Percentiles rank a stretch among this genome's conserved stretches.
These are phyloP conservation scores for Postia placenta DNA, from an alignment of 768 basidiomycete species.

Conservation along the genomic window DNA sequence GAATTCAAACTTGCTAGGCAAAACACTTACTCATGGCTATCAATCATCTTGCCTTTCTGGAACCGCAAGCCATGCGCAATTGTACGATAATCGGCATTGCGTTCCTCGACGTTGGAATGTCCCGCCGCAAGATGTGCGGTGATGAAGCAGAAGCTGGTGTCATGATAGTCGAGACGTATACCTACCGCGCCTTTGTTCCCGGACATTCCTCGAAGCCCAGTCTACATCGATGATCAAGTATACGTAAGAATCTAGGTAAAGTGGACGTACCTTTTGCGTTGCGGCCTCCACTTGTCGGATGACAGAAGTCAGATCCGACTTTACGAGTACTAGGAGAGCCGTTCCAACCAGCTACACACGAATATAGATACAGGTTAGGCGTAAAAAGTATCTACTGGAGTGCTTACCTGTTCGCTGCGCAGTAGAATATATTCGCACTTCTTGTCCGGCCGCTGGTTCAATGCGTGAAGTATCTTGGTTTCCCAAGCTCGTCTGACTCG, in stretches of 20 bases:
- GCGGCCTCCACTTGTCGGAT: conserved; percentile 92
- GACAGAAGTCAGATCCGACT: conserved; percentile 64
- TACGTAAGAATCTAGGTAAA: neutral
- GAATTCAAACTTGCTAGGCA: neutral
- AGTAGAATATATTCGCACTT: conserved; percentile 76
- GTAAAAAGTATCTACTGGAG: neutral
- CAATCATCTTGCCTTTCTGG: conserved; percentile 81
- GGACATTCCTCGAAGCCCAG: conserved; percentile 88
- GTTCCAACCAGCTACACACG: conserved; percentile 82
- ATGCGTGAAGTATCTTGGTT: conserved; percentile 66
- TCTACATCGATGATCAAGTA: conserved; percentile 34
- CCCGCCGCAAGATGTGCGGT: conserved; percentile 98
- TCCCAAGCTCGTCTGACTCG: conserved; percentile 78
- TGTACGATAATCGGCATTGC: conserved; percentile 89
- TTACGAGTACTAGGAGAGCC: conserved; percentile 81
- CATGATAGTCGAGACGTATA: conserved; percentile 86
- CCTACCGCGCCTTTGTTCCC: conserved; percentile 97
- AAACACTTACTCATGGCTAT: conserved; percentile 76
- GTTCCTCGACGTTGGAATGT: conserved; percentile 81
- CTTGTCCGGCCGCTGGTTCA: conserved; percentile 65
- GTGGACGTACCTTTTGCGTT: conserved; percentile 73
- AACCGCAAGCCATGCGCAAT: conserved; percentile 83
- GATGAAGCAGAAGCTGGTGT: conserved; percentile 90
- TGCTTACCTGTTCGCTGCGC: conserved; percentile 81
- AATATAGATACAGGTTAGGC: conserved; percentile 1